Percentiles rank a stretch among this genome's conserved stretches.
phyloP scores from a whole-genome alignment of 371 early-diverging fungal genomes.

The Fennellomyces sp. region DNA sequence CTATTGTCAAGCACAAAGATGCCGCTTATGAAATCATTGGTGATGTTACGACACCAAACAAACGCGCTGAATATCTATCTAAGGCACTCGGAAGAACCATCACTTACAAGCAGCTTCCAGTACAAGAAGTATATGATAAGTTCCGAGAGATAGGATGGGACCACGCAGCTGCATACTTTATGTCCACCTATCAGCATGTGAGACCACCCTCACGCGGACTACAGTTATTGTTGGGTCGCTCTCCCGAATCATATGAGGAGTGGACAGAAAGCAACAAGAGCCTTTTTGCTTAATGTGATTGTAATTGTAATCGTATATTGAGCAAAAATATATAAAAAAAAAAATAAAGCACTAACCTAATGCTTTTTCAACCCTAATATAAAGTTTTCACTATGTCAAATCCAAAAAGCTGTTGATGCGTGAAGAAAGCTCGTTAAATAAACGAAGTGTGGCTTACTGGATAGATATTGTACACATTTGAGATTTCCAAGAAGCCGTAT shows the following conservation, averaged over 20 bases:
- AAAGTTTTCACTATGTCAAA: too few species aligned
- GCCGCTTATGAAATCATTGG: conserved; percentile 19
- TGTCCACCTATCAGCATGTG: neutral
- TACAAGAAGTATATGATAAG: conserved; percentile 3
- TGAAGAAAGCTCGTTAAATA: too few species aligned
- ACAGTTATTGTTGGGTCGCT: conserved; percentile 1
- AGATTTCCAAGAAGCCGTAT: too few species aligned
- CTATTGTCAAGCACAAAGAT: conserved; percentile 16
- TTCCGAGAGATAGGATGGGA: too few species aligned
- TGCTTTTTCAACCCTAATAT: too few species aligned
- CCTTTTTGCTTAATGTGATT: too few species aligned
- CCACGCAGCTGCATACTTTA: neutral
- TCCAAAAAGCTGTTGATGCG: too few species aligned
- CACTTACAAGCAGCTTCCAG: conserved; percentile 5
- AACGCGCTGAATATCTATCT: conserved; percentile 12
- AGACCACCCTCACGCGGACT: neutral
- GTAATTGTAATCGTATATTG: too few species aligned
- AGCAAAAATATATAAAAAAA: too few species aligned
- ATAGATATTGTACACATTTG: too few species aligned
- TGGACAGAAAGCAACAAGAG: conserved; percentile 2
- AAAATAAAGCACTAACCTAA: too few species aligned
- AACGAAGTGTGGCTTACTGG: too few species aligned
- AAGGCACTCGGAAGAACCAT: conserved; percentile 15
- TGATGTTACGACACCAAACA: neutral
- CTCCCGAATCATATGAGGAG: conserved; percentile 11